A percentile compares a stretch with the other conserved stretches of the same genome.
Conservation (phyloP, 371 early-diverging fungal genomes). For the Mucor indicus region DNA sequence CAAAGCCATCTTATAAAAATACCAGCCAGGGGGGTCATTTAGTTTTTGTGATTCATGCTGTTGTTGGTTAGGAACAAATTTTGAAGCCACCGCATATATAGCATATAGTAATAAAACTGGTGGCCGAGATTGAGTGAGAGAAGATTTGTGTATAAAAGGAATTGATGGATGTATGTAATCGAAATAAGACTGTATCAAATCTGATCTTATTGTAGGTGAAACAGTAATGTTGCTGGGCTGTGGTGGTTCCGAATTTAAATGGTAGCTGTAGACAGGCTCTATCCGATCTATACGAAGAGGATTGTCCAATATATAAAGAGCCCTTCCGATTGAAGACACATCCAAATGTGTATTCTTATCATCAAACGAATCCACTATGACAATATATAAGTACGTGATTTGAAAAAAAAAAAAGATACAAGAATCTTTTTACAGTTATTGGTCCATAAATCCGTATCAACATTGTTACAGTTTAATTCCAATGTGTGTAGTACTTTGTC, state of each 20-base stretch:
- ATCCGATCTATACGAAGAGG: conserved; percentile 17
- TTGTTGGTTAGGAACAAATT: conserved; percentile 1
- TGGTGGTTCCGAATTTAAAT: conserved; percentile 5
- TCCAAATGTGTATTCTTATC: conserved; percentile 4
- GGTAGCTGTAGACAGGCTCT: conserved; percentile 5
- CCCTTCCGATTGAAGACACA: conserved; percentile 14
- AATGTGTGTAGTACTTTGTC: conserved; percentile 28
- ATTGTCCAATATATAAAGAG: conserved; percentile 15
- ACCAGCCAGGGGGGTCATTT: conserved; percentile 34
- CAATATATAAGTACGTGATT: no score
- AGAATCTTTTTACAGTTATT: not conserved
- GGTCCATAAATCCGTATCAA: not conserved
- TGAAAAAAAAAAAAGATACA: not conserved
- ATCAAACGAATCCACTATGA: conserved; percentile 1
- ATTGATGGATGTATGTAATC: conserved; percentile 55
- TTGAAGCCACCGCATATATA: conserved; percentile 54
- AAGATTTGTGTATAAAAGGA: conserved; percentile 49
- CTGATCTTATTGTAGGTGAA: conserved; percentile 10
- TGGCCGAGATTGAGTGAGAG: conserved; percentile 40
- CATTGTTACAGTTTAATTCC: conserved; percentile 5
- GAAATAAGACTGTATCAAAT: conserved; percentile 40
- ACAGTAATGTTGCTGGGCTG: conserved; percentile 1
- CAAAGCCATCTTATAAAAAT: conserved; percentile 34
- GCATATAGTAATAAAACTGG: conserved; percentile 54
- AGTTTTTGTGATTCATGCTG: conserved; percentile 22